phyloP scores from a whole-genome alignment of 1,139 yeast genomes.

The Pichia sp. region DNA sequence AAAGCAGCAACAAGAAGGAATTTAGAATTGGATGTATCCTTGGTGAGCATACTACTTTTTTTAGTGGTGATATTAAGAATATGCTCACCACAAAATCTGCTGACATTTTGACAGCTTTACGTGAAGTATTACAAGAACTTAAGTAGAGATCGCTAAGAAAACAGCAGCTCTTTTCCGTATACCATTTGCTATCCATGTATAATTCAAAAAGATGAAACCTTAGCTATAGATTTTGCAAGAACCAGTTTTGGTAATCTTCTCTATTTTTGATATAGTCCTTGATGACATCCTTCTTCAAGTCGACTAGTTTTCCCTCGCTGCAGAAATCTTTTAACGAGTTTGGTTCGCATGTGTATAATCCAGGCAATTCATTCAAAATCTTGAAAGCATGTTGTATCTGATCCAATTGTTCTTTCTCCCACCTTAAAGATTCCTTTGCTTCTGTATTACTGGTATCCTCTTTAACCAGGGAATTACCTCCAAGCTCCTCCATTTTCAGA shows the following conservation, averaged over 20 bases:
- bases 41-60: constrained; percentile 1
- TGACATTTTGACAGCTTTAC: constrained; percentile 9
- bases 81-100: constrained; percentile 3
- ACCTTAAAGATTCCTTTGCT: constrained; percentile 2
- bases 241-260: constrained; percentile 20
- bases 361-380: constrained; percentile 74
- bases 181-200: too few species aligned
- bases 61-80: constrained; percentile 7
- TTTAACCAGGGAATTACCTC: too few species aligned
- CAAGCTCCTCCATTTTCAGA: constrained; percentile 31
- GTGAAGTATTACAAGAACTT: constrained; percentile 5
- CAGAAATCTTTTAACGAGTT: constrained; percentile 70
- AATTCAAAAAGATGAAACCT: too few species aligned
- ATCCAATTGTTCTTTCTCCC: constrained; percentile 12
- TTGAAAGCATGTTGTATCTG: constrained; percentile 61
- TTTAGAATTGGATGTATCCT: constrained; percentile 1
- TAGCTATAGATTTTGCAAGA: constrained; percentile 16
- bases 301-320: constrained; percentile 73
- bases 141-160: not conserved
- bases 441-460: not conserved
- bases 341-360: constrained; percentile 75
- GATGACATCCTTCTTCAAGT: constrained; percentile 51
- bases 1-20: constrained; percentile 9
- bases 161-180: too few species aligned
- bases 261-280: constrained; percentile 9